Evolutionary conservation across 495 filamentous ascomycete genomes (phyloP).

Genomic region (Extremus antarcticus): DNA sequence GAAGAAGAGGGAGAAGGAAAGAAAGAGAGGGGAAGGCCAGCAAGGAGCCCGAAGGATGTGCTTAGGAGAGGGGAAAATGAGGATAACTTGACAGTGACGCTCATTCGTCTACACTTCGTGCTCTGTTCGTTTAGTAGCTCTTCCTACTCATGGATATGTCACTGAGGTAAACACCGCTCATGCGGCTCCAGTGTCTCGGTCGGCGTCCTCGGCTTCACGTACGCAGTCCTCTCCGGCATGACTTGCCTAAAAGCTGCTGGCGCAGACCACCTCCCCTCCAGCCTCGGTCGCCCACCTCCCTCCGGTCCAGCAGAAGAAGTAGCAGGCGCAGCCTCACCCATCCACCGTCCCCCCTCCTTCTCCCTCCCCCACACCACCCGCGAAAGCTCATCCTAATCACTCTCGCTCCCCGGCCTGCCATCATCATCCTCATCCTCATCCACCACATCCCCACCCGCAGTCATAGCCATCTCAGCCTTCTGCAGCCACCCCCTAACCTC

Average conservation of each 20-base stretch:
- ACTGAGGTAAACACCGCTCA: neutral
- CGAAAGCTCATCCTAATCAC: constrained; percentile 24
- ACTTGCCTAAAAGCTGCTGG: neutral
- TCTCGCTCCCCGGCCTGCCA: constrained; percentile 26
- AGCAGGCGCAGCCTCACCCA: no score
- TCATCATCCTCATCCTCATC: constrained; percentile 28
- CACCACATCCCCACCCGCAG: constrained; percentile 27
- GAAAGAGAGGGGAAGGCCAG: neutral
- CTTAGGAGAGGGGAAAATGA: neutral
- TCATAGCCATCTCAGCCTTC: constrained; percentile 54
- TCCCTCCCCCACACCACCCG: no score
- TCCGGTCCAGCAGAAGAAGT: neutral
- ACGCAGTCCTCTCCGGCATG: neutral
- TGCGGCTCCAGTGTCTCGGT: neutral
- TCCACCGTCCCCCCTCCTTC: no score
- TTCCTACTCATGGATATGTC: no score
- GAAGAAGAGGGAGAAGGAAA: neutral
- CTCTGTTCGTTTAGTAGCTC: no score
- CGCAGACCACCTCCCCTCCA: neutral
- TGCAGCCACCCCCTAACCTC: constrained; percentile 57
- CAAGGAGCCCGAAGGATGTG: neutral
- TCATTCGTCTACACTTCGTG: neutral
- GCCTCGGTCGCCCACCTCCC: neutral
- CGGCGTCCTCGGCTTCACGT: neutral
- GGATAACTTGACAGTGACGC: neutral